A percentile compares a stretch with the other conserved stretches of the same genome.
Evolutionary conservation across 73 alveolate species (phyloP).

Genomic region (Tetrahymena borealis): DNA sequence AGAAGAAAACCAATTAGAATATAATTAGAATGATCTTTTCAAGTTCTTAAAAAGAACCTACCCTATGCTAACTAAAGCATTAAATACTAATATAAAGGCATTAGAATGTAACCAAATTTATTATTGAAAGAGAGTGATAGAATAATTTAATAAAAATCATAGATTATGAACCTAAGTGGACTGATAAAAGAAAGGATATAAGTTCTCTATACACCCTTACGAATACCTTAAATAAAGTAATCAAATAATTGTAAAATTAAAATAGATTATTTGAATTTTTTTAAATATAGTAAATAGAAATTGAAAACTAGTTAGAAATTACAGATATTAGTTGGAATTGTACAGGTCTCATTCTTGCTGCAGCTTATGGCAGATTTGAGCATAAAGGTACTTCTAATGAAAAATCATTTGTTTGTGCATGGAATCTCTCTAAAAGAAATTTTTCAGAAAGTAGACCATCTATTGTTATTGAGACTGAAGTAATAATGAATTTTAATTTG

Average conservation of each 20-base stretch:
- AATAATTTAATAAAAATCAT: not conserved
- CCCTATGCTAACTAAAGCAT: not conserved
- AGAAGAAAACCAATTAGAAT: not conserved
- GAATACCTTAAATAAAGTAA: not conserved
- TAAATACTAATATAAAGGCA: not conserved
- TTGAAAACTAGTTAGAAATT: constrained; percentile 42
- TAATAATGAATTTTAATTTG: not conserved
- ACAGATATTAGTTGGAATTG: constrained; percentile 67
- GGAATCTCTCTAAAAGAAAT: constrained; percentile 70
- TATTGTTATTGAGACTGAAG: constrained; percentile 45
- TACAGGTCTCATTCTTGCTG: constrained; percentile 74
- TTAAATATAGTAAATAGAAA: not conserved
- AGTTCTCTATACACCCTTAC: not conserved
- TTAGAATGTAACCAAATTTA: not conserved
- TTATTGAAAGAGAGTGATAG: not conserved
- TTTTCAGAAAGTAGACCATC: constrained; percentile 56
- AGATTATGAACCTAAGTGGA: not conserved
- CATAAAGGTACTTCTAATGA: constrained; percentile 59
- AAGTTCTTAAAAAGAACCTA: not conserved
- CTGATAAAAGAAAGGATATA: not conserved
- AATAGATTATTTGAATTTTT: not conserved
- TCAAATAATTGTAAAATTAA: not conserved
- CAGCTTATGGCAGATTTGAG: constrained; percentile 64
- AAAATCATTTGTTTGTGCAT: constrained; percentile 51
- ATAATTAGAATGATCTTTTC: not conserved